Evolutionary conservation across 75 land plant species (phyloP).

Genomic region (Picea sitchensis): DNA sequence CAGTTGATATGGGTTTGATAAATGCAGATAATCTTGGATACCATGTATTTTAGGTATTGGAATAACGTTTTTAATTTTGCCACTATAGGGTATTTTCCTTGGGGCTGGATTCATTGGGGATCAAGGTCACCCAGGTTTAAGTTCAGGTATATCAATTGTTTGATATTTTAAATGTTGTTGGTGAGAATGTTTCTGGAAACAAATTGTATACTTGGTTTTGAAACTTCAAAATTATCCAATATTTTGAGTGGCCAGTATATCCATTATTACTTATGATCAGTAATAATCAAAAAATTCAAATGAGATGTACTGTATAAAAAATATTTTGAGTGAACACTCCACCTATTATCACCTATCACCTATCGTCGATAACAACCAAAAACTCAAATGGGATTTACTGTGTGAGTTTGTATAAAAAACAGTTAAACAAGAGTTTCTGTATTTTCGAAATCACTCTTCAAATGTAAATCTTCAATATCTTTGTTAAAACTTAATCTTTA

Average conservation of each 20-base stretch:
- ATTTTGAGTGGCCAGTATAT: too few relatives aligned
- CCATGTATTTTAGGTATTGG: background rate
- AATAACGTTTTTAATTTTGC: background rate
- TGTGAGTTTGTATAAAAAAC: too few relatives aligned
- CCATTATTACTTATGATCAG: too few relatives aligned
- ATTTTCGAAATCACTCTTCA: background rate
- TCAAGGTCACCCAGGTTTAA: constrained; percentile 20
- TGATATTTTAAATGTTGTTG: background rate
- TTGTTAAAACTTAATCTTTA: background rate
- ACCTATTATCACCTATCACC: too few relatives aligned
- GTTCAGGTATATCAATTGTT: constrained; percentile 24
- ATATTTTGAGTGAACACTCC: too few relatives aligned
- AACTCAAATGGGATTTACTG: too few relatives aligned
- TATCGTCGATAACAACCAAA: too few relatives aligned
- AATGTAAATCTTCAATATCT: background rate
- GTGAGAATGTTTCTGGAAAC: background rate
- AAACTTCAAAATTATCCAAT: too few relatives aligned
- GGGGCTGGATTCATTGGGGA: constrained; percentile 13
- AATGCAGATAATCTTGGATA: background rate
- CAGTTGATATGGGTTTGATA: background rate
- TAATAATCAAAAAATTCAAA: too few relatives aligned
- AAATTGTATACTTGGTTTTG: too few relatives aligned
- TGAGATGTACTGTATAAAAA: too few relatives aligned
- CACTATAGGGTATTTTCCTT: constrained; percentile 14
- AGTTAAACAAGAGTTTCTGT: too few relatives aligned